Conservation (phyloP, 331 rosid genomes). For the Acacia concinna region DNA sequence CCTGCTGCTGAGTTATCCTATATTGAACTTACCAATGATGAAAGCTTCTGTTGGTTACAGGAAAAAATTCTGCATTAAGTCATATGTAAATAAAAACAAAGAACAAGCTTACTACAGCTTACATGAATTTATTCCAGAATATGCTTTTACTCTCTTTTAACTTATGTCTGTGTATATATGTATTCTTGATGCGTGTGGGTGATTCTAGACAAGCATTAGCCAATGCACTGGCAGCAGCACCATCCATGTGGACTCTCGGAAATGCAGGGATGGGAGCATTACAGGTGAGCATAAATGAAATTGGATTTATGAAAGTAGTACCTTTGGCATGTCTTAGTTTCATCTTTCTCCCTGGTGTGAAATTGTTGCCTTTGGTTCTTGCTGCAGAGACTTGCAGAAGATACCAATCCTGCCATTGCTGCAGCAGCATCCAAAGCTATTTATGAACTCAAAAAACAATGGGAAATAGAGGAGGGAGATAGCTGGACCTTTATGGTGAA, state of each 20-base stretch:
- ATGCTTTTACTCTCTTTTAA: slow-evolving; percentile 18
- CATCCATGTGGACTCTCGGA: slow-evolving; percentile 98
- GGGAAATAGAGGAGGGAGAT: slow-evolving; percentile 95
- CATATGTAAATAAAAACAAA: too few relatives aligned
- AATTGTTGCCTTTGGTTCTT: slow-evolving; percentile 21
- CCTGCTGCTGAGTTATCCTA: neutral
- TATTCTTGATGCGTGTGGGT: slow-evolving; percentile 6
- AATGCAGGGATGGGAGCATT: slow-evolving; percentile 99
- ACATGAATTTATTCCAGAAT: neutral
- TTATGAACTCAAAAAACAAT: slow-evolving; percentile 88
- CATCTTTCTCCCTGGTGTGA: slow-evolving; percentile 1
- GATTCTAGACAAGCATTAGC: slow-evolving; percentile 75
- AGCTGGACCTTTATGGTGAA: slow-evolving; percentile 87
- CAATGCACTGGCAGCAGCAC: slow-evolving; percentile 92
- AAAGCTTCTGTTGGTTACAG: neutral
- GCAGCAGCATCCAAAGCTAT: slow-evolving; percentile 86
- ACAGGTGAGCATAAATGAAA: slow-evolving; percentile 54
- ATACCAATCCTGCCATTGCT: slow-evolving; percentile 78
- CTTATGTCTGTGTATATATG: neutral
- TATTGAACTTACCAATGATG: slow-evolving; percentile 3
- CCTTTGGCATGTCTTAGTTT: slow-evolving; percentile 1
- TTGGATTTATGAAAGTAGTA: neutral
- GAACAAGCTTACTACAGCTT: neutral
- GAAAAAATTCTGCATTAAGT: neutral
- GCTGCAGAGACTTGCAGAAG: slow-evolving; percentile 88